Base-by-base conservation (phyloP, 148 eudicot species). In the Chenopodium formosanum region DNA sequence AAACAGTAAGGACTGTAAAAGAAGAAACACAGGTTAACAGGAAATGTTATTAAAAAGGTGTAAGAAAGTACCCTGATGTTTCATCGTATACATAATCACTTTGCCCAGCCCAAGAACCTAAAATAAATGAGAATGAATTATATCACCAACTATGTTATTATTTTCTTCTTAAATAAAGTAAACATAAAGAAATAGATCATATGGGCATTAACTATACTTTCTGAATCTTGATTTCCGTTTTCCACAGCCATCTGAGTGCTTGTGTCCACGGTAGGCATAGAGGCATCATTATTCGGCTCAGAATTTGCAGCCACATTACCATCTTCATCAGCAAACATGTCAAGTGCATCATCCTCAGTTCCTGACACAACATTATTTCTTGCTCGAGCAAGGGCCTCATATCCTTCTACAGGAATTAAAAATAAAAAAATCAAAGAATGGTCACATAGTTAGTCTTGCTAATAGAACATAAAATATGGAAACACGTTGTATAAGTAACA, bases 291-390 rank as follows among this genome's bases (percentile, higher is more conserved):
- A 76, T 50, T 85, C 70, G 74, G 90, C 73, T 85, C 90, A 23
- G 85, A 79, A 77, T 83, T 86, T 47, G 81, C 85, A 71, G 85
- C 77, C 66, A 76, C 82, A 50, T 80, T 81, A 40, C 77, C 88
- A 85, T 91, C 92, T 72, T 92, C 94, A 77, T 89, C 99, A 20
- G 90, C 97, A 86, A 95, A 95, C 93, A 95, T 95, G 83, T 95
- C 99, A 83, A 91, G 80, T 67, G 71, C 81, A 81, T 92, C 97
- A 78, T 83, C 88, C 73, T 47, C 89, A 65, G 83, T 72, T 50
- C 8, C 79, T n/a, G 85, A 71, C 14, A 53, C 69, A 25, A 10
- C 81, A 83, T 76, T 80, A 71, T 85, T 89, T 85, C 90, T 94
- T 70, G 92, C 90, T 68, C 86, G 90, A 58, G 88, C 92, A 80